These are phyloP conservation scores for Candida piceae DNA, from an alignment of 805 yeast genomes.

Conservation along the genomic window DNA sequence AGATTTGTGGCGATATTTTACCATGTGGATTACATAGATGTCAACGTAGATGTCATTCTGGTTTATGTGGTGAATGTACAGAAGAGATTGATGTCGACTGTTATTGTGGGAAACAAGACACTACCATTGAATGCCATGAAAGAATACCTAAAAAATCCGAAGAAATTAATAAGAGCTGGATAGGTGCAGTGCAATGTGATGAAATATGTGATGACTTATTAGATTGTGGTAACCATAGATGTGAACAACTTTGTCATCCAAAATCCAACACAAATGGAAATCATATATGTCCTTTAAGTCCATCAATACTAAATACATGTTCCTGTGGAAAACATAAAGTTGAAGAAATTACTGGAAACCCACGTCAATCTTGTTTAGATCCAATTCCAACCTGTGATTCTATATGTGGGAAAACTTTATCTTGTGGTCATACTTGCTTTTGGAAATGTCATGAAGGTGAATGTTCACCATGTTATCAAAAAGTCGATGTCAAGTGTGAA, in stretches of 20 bases:
- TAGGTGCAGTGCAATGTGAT: slow-evolving; percentile 49
- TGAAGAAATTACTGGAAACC: slow-evolving; percentile 29
- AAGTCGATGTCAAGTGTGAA: slow-evolving; percentile 49
- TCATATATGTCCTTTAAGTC: slow-evolving; percentile 57
- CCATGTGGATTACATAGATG: slow-evolving; percentile 76
- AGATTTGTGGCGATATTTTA: slow-evolving; percentile 52
- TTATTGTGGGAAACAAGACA: slow-evolving; percentile 65
- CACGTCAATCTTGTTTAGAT: slow-evolving; percentile 62
- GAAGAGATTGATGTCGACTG: slow-evolving; percentile 47
- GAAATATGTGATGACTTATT: slow-evolving; percentile 40
- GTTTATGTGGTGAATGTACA: slow-evolving; percentile 74
- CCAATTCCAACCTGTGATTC: slow-evolving; percentile 72
- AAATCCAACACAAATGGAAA: slow-evolving; percentile 19
- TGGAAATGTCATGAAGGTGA: slow-evolving; percentile 70
- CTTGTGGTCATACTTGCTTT: slow-evolving; percentile 72
- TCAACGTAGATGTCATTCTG: slow-evolving; percentile 61
- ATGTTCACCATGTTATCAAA: slow-evolving; percentile 63
- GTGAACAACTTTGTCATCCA: slow-evolving; percentile 49
- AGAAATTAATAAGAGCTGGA: slow-evolving; percentile 32
- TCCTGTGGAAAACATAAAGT: slow-evolving; percentile 71
- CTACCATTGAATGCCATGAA: slow-evolving; percentile 40
- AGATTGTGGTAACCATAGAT: slow-evolving; percentile 62
- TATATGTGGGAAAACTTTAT: slow-evolving; percentile 54
- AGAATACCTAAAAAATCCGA: slow-evolving; percentile 32
- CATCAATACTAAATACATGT: slow-evolving; percentile 56